Evolutionary conservation across 2,329 filamentous ascomycete species (phyloP), one percentile per base, ranked within the genome.

Genomic region (Penicillium sp.): DNA sequence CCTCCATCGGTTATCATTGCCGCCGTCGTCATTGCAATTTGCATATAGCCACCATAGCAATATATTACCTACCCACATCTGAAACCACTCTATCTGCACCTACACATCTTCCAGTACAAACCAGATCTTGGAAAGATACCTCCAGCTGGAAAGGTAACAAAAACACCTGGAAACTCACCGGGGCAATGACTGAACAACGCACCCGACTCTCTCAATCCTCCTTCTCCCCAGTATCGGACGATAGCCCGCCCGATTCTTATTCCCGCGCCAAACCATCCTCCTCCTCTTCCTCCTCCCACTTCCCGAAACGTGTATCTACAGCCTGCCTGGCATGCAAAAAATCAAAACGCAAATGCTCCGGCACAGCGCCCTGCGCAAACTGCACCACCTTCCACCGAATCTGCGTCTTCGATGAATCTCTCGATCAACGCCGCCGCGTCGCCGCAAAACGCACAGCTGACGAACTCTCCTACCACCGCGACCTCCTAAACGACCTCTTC

Each of bases 341-440:
- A 47, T 69, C 67, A 2, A 70, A 70, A 47, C 60, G 67, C 3
- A 70, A 70, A 63, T 71, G 68, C 50, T 68, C 68, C 13, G 67
- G 68, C 10, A 54, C 55, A 6, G 49, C 63, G 7, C 69, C 69
- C 1, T 72, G 69, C 42, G 58, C 67, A 20, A 69, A 69, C 40
- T 72, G 69, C 51, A 57, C 61, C 27, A 49, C 63, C 24, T 67
- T 65, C 40, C 59, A 62, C 18, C 54, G 63, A 24, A 57, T 60
- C 28, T 72, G 69, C 3, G 73, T 84, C 23, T 77, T 83, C 60
- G 82, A 85, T 59, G 77, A 80, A 60, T 78, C 78, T 1, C 74
- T 77, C 27, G 77, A 84, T 45, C 79, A 79, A 7, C 64, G 69
- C 9, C 66, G 68, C 3, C 65, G 69, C 14, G 66, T 70, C 14